Base-by-base conservation (phyloP, 768 basidiomycete species). In the Rhodotorula paludigena region DNA sequence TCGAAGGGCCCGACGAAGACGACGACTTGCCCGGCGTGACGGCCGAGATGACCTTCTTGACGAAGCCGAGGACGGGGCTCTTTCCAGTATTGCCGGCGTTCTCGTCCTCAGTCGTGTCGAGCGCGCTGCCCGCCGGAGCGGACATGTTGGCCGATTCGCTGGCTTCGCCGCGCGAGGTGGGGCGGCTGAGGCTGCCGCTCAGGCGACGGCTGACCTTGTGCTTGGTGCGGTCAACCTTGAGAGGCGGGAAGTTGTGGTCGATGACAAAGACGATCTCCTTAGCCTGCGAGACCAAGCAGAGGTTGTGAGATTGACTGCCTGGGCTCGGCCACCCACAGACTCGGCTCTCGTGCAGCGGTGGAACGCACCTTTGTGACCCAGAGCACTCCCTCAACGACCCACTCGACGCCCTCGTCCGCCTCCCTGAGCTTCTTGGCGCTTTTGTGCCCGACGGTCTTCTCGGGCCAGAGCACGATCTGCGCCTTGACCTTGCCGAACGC, bases 331-430 rank as follows among this genome's bases (percentile, higher is more conserved):
- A 8, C 44, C 7, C 44, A 45, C 44, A 45, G 41, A 20, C 41
- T 42, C 41, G 20, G 41, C 41, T 20, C 12, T 11, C 41, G 11
- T 42, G 32, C 16, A 58, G 11, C 4, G 33, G 5, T 1, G 5
- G 38, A 18, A 18, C 57, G 16, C 11, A 65, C 66, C 49, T 58
- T 63, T 28, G 66, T 58, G 51, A 57, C 44, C 66, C 66, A 68
- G 23, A 68, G 60, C 18, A 42, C 48, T 0, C 66, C 66, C 1
- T 49, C 56, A 12, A 62, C 49, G 14, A 36, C 32, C 66, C 66
- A 68, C 36, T 57, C 54, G 11, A 45, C 57, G 25, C 32, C 25
- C 0, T 25, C 23, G 25, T n/a, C 38, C 18, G 23, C 8, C 35
- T 53, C 41, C 48, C 25, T 52, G 6, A 36, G 32, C 42, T 45